Evolutionary conservation across 305 asterid genomes (phyloP).

Genomic region (Caryopteris hybrid): DNA sequence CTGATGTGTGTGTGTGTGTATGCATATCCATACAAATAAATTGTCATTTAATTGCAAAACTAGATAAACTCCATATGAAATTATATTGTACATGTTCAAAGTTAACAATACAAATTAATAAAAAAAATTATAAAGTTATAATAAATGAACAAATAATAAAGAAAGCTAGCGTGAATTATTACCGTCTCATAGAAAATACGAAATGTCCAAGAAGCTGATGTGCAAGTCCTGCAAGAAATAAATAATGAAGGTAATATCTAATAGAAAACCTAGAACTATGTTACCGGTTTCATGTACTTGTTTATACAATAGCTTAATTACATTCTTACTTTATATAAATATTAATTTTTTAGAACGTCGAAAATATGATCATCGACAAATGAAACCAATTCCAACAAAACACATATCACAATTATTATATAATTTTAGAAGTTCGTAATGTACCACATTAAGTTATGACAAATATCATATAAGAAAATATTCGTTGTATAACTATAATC

Average conservation of each 20-base stretch:
- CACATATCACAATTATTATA: neutral
- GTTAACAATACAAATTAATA: no score
- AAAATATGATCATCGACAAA: neutral
- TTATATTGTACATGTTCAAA: no score
- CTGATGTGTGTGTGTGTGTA: conserved; percentile 43
- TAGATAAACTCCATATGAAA: no score
- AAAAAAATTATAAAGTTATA: no score
- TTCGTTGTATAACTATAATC: neutral
- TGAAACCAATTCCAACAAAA: neutral
- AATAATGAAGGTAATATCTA: neutral
- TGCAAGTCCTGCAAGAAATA: conserved; percentile 98
- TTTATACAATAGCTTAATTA: no score
- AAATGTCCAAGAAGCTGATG: conserved; percentile 96
- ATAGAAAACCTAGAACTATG: neutral
- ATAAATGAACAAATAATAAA: neutral
- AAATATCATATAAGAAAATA: no score
- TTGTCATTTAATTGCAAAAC: neutral
- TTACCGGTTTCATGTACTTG: neutral
- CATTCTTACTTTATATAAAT: no score
- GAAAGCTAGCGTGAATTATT: no score
- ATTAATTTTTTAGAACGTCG: no score
- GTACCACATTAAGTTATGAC: neutral
- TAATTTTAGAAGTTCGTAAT: neutral
- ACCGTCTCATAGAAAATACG: conserved; percentile 97
- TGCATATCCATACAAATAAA: conserved; percentile 4